Base-by-base conservation (phyloP, 768 basidiomycete genomes). In the Lenzites betulinus region DNA sequence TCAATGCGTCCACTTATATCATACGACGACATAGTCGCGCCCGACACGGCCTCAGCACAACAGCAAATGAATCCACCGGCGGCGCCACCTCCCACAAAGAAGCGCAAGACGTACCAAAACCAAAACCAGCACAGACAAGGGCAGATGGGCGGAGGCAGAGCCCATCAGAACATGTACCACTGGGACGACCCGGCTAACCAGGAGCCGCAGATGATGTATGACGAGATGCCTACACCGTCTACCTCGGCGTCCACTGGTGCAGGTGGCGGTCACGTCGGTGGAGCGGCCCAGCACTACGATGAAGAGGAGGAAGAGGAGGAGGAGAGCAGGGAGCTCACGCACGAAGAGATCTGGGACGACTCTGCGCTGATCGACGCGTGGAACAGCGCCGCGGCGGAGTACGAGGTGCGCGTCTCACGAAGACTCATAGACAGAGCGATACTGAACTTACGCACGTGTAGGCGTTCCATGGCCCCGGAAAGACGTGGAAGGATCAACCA, bases 291-390 rank as follows among this genome's bases (percentile, higher is more conserved):
- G 69, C 66, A 71, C 7, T 72, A 72, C 16, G 67, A 67, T 5
- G 25, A 38, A 7, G 35, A 38, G 33, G 51, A 51, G 35, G 76
- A 74, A n/a, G 73, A 70, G 18, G 77, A 79, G 26, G 78, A 80
- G 33, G 84, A 87, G 67, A 85, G 86, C 64, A 79, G 86, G 26
- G 79, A 84, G 55, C 78, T 92, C 59, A 84, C 87, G 9, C 81
- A 87, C 35, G 82, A 86, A 49, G 91, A 93, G 67, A 85, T 92
- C 38, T 93, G 92, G 92, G 92, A 93, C 64, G 92, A 93, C 70
- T 88, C 89, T 36, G 89, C 88, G 4, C 80, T 93, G 64, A 82
- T 93, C 46, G 81, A 89, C 53, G 92, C 92, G 20, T 93, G 92
- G 92, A 82, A 93, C 70, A 87, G 91, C 60, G 92, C 92, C 18